phyloP scores from a whole-genome alignment of 2,329 filamentous ascomycete species.

The Parafenestella ontariensis region DNA sequence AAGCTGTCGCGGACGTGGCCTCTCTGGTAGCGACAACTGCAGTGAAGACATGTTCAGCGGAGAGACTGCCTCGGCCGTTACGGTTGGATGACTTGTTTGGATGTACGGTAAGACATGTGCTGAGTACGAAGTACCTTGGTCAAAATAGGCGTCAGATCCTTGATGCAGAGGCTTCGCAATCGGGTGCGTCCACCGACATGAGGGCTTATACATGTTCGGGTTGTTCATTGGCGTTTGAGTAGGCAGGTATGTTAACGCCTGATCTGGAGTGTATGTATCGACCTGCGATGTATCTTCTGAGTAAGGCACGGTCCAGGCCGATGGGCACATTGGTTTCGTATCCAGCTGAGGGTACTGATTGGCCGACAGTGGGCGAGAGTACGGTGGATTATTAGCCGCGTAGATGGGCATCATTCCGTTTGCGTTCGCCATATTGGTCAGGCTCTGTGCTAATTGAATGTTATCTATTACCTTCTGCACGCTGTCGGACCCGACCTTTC shows the following conservation, averaged over 20 bases:
- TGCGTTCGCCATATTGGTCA: slow-evolving; percentile 23
- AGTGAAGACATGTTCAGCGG: slow-evolving; percentile 43
- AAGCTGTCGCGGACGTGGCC: slow-evolving; percentile 22
- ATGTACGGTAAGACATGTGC: slow-evolving; percentile 25
- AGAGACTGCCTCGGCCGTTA: slow-evolving; percentile 29
- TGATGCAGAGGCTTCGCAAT: slow-evolving; percentile 15
- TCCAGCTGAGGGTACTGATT: slow-evolving; percentile 28
- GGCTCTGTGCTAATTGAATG: slow-evolving; percentile 20
- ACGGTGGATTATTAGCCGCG: slow-evolving; percentile 12
- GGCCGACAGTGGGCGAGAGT: slow-evolving; percentile 18
- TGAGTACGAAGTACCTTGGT: slow-evolving; percentile 27
- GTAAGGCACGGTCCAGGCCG: slow-evolving; percentile 34
- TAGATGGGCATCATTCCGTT: slow-evolving; percentile 35
- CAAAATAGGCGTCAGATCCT: slow-evolving; percentile 23
- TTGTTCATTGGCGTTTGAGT: slow-evolving; percentile 17
- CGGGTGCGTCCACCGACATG: slow-evolving; percentile 29
- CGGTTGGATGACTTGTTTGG: slow-evolving; percentile 13
- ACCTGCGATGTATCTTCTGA: slow-evolving; percentile 39
- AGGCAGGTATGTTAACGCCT: slow-evolving; percentile 25
- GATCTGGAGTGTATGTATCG: slow-evolving; percentile 35
- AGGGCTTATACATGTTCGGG: slow-evolving; percentile 19
- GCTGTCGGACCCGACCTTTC: slow-evolving; percentile 43
- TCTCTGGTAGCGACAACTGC: slow-evolving; percentile 35
- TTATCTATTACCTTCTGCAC: slow-evolving; percentile 33
- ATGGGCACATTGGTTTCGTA: slow-evolving; percentile 25